phyloP scores from a whole-genome alignment of 1,139 yeast genomes.

The Eremothecium cymbalariae region DNA sequence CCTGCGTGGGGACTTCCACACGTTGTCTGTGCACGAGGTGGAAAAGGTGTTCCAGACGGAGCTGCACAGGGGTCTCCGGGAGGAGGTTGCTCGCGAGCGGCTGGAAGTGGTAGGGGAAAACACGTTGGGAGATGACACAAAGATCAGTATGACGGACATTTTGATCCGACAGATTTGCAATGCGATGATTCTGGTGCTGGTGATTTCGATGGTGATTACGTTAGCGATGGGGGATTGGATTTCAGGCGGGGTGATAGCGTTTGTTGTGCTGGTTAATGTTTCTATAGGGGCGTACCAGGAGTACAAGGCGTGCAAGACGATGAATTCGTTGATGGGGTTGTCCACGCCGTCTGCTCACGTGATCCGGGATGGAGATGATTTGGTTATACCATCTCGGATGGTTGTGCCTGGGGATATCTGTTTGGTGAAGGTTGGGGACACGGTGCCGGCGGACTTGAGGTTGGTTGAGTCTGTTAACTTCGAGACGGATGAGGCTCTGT shows the following conservation, averaged over 20 bases:
- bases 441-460: slow-evolving; percentile 91
- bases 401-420: slow-evolving; percentile 97
- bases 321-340: slow-evolving; percentile 81
- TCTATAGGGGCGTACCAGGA: slow-evolving; percentile 94
- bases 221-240: slow-evolving; percentile 89
- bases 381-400: slow-evolving; percentile 67
- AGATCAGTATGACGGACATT: slow-evolving; percentile 56
- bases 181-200: slow-evolving; percentile 77
- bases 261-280: slow-evolving; percentile 87
- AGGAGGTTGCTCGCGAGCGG: slow-evolving; percentile 62
- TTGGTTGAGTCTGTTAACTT: slow-evolving; percentile 68
- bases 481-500: slow-evolving; percentile 80
- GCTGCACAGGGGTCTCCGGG: slow-evolving; percentile 48
- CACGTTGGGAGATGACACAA: slow-evolving; percentile 28
- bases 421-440: slow-evolving; percentile 81
- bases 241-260: slow-evolving; percentile 83
- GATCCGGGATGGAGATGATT: slow-evolving; percentile 67
- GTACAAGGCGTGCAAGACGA: slow-evolving; percentile 85
- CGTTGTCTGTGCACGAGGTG: slow-evolving; percentile 53
- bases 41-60: slow-evolving; percentile 57
- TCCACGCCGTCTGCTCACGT: slow-evolving; percentile 93
- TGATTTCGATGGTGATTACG: slow-evolving; percentile 80
- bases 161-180: slow-evolving; percentile 77
- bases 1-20: slow-evolving; percentile 20
- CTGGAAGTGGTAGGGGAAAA: slow-evolving; percentile 47